Conservation (phyloP, 2,329 filamentous ascomycete species). For the Exophiala viscosa region DNA sequence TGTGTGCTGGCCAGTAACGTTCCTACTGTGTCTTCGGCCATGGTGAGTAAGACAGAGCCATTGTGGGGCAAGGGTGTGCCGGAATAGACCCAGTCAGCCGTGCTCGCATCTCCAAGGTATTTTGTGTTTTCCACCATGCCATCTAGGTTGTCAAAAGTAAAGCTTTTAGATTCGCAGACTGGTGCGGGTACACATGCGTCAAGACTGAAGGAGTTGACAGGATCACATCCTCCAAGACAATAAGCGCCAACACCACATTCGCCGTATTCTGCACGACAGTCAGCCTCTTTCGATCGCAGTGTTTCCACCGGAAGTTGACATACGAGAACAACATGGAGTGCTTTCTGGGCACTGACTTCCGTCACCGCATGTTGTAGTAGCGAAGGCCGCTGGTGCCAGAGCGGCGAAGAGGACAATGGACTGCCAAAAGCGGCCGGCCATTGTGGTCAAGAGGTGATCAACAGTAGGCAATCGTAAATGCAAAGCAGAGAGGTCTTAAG, state of each 20-base stretch:
- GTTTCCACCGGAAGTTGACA: slow-evolving; percentile 39
- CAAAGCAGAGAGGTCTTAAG: slow-evolving; percentile 10
- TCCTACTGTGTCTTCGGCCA: slow-evolving; percentile 79
- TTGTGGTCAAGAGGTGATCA: slow-evolving; percentile 1
- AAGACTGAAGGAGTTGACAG: slow-evolving; percentile 74
- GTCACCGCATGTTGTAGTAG: slow-evolving; percentile 37
- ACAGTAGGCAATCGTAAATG: slow-evolving; percentile 17
- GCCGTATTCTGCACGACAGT: slow-evolving; percentile 67
- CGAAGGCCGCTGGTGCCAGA: slow-evolving; percentile 29
- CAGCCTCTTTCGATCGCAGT: slow-evolving; percentile 2
- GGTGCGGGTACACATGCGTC: slow-evolving; percentile 83
- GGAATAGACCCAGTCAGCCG: slow-evolving; percentile 83
- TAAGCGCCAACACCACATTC: slow-evolving; percentile 90
- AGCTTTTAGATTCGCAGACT: slow-evolving; percentile 70
- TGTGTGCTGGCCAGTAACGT: slow-evolving; percentile 79
- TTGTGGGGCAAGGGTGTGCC: slow-evolving; percentile 66
- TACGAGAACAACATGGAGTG: slow-evolving; percentile 76
- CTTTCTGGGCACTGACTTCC: slow-evolving; percentile 64
- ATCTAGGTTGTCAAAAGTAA: slow-evolving; percentile 70
- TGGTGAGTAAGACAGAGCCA: slow-evolving; percentile 75
- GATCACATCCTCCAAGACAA: slow-evolving; percentile 94
- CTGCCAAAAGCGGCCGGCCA: slow-evolving; percentile 19
- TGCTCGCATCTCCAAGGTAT: slow-evolving; percentile 79
- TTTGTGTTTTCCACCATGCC: slow-evolving; percentile 67
- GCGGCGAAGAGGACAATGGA: slow-evolving; percentile 16